Evolutionary conservation across 345 rosid genomes (phyloP).

Genomic region (Ricinus communis): DNA sequence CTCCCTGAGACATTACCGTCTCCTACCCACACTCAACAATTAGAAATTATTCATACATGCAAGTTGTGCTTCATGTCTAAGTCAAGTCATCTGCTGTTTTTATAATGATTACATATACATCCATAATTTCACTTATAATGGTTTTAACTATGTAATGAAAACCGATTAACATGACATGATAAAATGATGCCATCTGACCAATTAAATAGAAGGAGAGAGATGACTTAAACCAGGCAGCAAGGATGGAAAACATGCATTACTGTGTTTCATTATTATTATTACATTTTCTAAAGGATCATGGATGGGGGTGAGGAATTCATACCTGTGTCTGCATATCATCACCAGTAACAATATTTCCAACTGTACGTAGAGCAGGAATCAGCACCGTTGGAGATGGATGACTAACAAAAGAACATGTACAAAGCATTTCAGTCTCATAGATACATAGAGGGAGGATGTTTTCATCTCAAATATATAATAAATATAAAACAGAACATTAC

Average conservation of each 20-base stretch:
- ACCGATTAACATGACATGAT: not conserved
- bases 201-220: not conserved
- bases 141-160: not conserved
- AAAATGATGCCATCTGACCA: not conserved
- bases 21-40: not conserved
- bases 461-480: not conserved
- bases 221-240: not conserved
- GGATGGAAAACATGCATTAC: not conserved
- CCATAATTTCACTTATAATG: too few species aligned
- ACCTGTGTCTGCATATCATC: constrained; percentile 38
- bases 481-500: not conserved
- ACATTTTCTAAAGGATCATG: too few species aligned
- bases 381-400: constrained; percentile 32
- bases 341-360: constrained; percentile 37
- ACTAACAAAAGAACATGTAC: constrained; percentile 13
- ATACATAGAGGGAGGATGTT: not conserved
- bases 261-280: too few species aligned
- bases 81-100: not conserved
- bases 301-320: not conserved
- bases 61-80: not conserved
- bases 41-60: not conserved
- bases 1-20: not conserved
- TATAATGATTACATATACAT: not conserved
- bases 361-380: constrained; percentile 30
- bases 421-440: not conserved